Percentiles rank a stretch among this genome's conserved stretches.
These are phyloP conservation scores for Microcos paniculata DNA, from an alignment of 345 rosid genomes.

Conservation along the genomic window DNA sequence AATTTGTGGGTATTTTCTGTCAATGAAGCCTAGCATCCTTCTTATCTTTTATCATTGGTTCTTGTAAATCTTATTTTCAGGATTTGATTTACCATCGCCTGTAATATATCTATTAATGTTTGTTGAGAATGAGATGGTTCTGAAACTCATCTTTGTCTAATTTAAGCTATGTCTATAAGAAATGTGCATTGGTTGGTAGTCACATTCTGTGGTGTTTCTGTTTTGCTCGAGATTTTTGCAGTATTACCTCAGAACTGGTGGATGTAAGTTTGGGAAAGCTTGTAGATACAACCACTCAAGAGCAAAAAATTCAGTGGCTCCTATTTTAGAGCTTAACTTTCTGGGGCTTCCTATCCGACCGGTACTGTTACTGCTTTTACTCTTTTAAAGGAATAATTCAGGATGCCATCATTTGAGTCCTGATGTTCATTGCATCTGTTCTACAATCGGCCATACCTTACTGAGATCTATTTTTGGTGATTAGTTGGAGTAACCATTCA, in stretches of 20 bases:
- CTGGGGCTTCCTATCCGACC: constrained; percentile 83
- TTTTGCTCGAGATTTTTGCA: constrained; percentile 40
- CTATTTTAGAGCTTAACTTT: constrained; percentile 69
- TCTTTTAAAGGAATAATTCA: neutral
- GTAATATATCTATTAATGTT: neutral
- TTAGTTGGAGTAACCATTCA: neutral
- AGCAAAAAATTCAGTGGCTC: constrained; percentile 32
- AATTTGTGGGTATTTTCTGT: neutral
- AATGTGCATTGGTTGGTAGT: constrained; percentile 14
- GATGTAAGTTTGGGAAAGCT: constrained; percentile 85
- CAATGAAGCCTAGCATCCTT: neutral
- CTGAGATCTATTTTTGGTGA: neutral
- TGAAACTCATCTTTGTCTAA: neutral
- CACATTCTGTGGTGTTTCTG: constrained; percentile 14
- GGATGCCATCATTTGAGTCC: neutral
- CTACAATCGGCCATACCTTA: neutral
- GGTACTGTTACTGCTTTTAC: constrained; percentile 29
- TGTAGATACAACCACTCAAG: constrained; percentile 80
- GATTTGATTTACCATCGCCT: neutral
- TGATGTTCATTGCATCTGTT: neutral
- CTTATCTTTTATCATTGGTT: neutral
- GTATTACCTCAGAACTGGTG: constrained; percentile 92
- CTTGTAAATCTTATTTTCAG: neutral
- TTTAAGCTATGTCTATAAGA: neutral
- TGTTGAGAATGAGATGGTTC: constrained; percentile 1